Evolutionary conservation across 2,329 filamentous ascomycete genomes (phyloP).

Genomic region (Aureobasidium sp.): DNA sequence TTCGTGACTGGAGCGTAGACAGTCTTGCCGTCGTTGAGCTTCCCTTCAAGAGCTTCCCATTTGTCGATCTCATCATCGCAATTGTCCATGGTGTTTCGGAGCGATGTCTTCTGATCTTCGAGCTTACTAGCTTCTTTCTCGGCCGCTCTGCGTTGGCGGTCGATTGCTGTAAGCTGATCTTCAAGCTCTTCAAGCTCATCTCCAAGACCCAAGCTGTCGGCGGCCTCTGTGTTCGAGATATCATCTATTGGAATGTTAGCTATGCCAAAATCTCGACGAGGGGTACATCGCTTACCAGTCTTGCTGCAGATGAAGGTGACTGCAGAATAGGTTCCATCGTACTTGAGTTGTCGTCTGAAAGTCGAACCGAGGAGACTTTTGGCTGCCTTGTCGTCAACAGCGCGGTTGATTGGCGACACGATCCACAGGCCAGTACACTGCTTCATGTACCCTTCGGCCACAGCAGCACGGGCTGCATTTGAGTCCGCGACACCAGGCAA

Average conservation of each 20-base stretch:
- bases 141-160: constrained; percentile 16
- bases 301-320: constrained; percentile 56
- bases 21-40: constrained; percentile 32
- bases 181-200: constrained; percentile 23
- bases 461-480: constrained; percentile 50
- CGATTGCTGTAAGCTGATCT: constrained; percentile 21
- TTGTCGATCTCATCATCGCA: constrained; percentile 35
- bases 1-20: constrained; percentile 33
- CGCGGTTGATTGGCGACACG: constrained; percentile 52
- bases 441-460: constrained; percentile 52
- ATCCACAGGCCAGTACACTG: constrained; percentile 53
- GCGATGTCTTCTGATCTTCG: constrained; percentile 25
- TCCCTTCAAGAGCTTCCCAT: constrained; percentile 35
- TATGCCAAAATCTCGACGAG: no score
- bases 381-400: constrained; percentile 52
- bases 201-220: constrained; percentile 30
- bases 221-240: constrained; percentile 41
- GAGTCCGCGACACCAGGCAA: constrained; percentile 52
- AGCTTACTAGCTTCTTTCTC: constrained; percentile 21
- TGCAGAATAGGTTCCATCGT: constrained; percentile 45
- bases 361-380: constrained; percentile 47
- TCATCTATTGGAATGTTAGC: constrained; percentile 36
- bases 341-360: constrained; percentile 51
- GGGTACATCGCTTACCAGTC: constrained; percentile 25
- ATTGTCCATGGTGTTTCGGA: constrained; percentile 23